phyloP scores from a whole-genome alignment of 352 stramenopile species.

The Saprolegnia diclina region DNA sequence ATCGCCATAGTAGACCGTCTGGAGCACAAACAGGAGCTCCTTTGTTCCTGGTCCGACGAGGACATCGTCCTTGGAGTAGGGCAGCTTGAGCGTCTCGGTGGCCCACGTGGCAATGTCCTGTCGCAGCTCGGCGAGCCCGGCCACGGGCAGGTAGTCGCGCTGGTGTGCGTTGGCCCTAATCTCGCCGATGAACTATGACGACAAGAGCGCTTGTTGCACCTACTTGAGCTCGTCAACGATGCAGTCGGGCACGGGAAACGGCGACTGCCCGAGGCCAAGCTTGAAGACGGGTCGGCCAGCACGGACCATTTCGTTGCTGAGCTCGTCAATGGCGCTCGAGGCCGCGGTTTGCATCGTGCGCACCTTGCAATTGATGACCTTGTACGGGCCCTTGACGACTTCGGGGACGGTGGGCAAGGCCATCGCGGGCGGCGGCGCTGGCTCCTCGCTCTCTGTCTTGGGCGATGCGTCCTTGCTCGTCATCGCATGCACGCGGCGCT shows the following conservation, averaged over 20 bases:
- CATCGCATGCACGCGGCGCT: constrained; percentile 35
- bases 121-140: constrained; percentile 62
- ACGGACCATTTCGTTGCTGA: constrained; percentile 80
- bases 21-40: constrained; percentile 82
- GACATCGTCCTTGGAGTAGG: constrained; percentile 71
- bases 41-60: constrained; percentile 85
- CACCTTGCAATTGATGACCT: constrained; percentile 85
- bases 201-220: neutral
- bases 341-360: constrained; percentile 76
- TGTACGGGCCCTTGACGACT: constrained; percentile 44
- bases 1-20: constrained; percentile 85
- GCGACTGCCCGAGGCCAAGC: constrained; percentile 75
- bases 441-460: constrained; percentile 1
- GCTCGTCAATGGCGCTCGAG: constrained; percentile 70
- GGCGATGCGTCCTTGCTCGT: neutral
- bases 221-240: constrained; percentile 83
- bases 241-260: constrained; percentile 81
- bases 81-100: constrained; percentile 43
- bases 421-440: neutral
- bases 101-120: constrained; percentile 76
- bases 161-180: constrained; percentile 69
- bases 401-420: neutral
- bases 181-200: neutral
- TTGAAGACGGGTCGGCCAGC: constrained; percentile 82
- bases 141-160: constrained; percentile 76